Base-by-base conservation (phyloP, 1,139 yeast species). In the Sugiyamaella grinbergsii region DNA sequence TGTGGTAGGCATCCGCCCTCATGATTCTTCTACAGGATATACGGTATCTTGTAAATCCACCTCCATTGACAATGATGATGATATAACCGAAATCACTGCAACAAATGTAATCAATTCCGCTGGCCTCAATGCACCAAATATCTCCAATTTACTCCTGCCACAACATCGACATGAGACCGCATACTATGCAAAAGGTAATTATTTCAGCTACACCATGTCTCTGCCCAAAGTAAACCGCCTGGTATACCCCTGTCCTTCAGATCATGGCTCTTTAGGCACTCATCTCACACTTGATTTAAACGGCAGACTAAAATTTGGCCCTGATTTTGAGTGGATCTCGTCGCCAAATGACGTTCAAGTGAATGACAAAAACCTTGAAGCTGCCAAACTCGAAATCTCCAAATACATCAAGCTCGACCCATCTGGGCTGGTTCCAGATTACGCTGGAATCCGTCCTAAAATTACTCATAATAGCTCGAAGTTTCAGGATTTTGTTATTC, bases 401-500 rank as follows among this genome's bases (percentile, higher is more conserved):
- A 72, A 75, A 43, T 90, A 88, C 67, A 77, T 85, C 52, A 91
- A 93, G 0, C 70, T 88, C 11, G 73, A 78, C 50, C 54, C 60
- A 6, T 71, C 70, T 0, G 81, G 80, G 26, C 67, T 90, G 51
- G 75, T 73, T 26, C 85, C 94, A 0, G 79, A 85, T 16, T 89
- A 88, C 64, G 72, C 85, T 7, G 97, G 97, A 0, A 85, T 90
- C 20, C 71, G 97, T 54, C 96, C 97, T 0, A 90, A 89, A 63
- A 65, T 86, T 8, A 78, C 81, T 0, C 73, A 75, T 2, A 73
- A 68, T 6, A 76, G 75, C 4, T 65, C 67, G 32, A 62, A 65
- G 37, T 86, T 87, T 67, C 82, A 81, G 39, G 96, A 90, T 63
- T 90, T 88, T 65, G 70, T 82, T 22, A 85, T 90, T 29, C 69